A percentile compares a stretch with the other conserved stretches of the same genome.
Conservation (phyloP, 768 basidiomycete species). For the Dictyophora rubrovolvata region DNA sequence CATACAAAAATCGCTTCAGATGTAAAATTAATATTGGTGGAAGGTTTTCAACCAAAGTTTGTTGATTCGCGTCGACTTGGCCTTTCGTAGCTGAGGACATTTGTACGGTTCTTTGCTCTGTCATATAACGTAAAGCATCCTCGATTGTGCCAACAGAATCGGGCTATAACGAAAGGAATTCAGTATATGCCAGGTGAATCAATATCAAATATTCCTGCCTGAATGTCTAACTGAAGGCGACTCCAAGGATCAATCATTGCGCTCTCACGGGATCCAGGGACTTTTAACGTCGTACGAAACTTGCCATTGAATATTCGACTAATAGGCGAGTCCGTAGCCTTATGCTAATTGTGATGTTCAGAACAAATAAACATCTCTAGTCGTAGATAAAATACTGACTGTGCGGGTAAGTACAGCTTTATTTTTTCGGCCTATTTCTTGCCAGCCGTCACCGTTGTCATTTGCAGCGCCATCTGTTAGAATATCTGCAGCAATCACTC, state of each 20-base stretch:
- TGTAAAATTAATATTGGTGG: constrained; percentile 82
- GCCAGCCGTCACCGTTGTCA: constrained; percentile 63
- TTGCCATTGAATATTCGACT: constrained; percentile 91
- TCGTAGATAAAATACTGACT: constrained; percentile 32
- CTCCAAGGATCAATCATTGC: constrained; percentile 90
- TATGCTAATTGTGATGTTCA: constrained; percentile 38
- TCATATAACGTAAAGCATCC: constrained; percentile 72
- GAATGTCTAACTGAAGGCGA: constrained; percentile 80
- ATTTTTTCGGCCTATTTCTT: constrained; percentile 89
- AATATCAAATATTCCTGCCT: constrained; percentile 33
- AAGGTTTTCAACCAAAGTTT: constrained; percentile 67
- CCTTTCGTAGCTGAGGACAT: constrained; percentile 46
- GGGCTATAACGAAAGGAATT: constrained; percentile 30
- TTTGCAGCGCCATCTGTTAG: constrained; percentile 39
- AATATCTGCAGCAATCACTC: constrained; percentile 19
- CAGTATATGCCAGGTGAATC: background rate
- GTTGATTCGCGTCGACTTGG: constrained; percentile 63
- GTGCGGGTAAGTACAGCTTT: constrained; percentile 69
- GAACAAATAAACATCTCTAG: constrained; percentile 4
- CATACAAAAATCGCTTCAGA: constrained; percentile 86
- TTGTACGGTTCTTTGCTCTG: constrained; percentile 73
- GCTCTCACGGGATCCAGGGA: constrained; percentile 76
- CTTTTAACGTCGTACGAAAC: constrained; percentile 73
- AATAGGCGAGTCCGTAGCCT: constrained; percentile 75
- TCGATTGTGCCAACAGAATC: constrained; percentile 68